These are phyloP conservation scores for Parathielavia hyrcaniae DNA, from an alignment of 495 filamentous ascomycete genomes.

Conservation along the genomic window DNA sequence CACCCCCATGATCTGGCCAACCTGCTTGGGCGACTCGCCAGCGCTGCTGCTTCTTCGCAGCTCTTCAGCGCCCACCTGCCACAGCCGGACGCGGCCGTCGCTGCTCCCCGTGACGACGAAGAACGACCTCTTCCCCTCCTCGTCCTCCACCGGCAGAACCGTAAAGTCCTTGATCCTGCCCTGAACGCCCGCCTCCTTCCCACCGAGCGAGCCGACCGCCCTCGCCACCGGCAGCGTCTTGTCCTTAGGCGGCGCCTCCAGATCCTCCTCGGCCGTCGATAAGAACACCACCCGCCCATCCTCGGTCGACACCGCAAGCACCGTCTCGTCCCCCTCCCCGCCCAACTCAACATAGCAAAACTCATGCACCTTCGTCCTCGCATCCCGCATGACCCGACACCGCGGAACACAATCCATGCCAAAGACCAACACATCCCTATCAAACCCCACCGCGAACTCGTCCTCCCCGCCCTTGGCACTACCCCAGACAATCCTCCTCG, in stretches of 20 bases:
- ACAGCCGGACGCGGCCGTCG: conserved; percentile 74
- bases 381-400: conserved; percentile 60
- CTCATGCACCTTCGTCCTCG: conserved; percentile 74
- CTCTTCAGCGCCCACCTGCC: conserved; percentile 50
- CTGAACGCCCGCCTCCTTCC: conserved; percentile 55
- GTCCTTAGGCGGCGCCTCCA: conserved; percentile 19
- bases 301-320: conserved; percentile 82
- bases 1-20: conserved; percentile 67
- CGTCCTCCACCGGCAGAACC: conserved; percentile 46
- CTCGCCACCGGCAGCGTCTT: conserved; percentile 44
- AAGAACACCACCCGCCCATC: conserved; percentile 87
- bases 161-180: conserved; percentile 86
- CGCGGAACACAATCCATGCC: conserved; percentile 79
- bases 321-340: conserved; percentile 39
- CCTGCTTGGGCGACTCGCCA: conserved; percentile 42
- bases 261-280: conserved; percentile 48
- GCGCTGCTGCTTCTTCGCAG: conserved; percentile 29
- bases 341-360: conserved; percentile 59
- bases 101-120: conserved; percentile 72
- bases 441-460: conserved; percentile 83
- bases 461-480: conserved; percentile 54
- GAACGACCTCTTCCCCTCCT: conserved; percentile 38
- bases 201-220: conserved; percentile 71
- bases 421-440: conserved; percentile 77
- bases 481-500: conserved; percentile 78